phyloP scores from a whole-genome alignment of 2,329 filamentous ascomycete species.

The Plectosphaerella sp. region DNA sequence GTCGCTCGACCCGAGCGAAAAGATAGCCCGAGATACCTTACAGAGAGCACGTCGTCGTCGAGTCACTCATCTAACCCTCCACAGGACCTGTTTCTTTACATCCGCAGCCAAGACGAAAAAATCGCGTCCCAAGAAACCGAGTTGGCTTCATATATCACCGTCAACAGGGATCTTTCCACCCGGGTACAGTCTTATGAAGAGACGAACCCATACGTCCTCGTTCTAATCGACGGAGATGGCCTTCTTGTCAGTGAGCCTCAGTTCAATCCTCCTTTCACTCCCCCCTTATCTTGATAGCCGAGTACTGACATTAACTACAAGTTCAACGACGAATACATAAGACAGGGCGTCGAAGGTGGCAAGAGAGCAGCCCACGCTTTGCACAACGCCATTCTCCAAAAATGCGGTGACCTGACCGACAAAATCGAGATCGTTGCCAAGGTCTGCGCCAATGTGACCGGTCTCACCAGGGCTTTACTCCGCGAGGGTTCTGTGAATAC shows the following conservation, averaged over 20 bases:
- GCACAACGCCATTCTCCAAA: slow-evolving; percentile 39
- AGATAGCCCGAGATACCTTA: too few species aligned
- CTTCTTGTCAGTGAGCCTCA: slow-evolving; percentile 41
- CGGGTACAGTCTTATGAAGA: slow-evolving; percentile 6
- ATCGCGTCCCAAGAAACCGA: too few species aligned
- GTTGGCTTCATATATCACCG: too few species aligned
- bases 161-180: too few species aligned
- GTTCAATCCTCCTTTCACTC: not conserved
- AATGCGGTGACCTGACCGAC: slow-evolving; percentile 37
- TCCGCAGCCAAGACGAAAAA: too few species aligned
- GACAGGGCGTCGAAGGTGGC: slow-evolving; percentile 51
- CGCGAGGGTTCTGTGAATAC: slow-evolving; percentile 41
- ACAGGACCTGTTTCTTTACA: too few species aligned
- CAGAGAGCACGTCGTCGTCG: too few species aligned
- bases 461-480: slow-evolving; percentile 44
- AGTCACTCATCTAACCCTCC: too few species aligned
- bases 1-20: too few species aligned
- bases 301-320: slow-evolving; percentile 18
- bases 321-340: slow-evolving; percentile 54
- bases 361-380: slow-evolving; percentile 47
- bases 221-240: slow-evolving; percentile 60
- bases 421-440: slow-evolving; percentile 52
- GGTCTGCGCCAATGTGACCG: slow-evolving; percentile 49
- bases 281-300: not conserved
- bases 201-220: slow-evolving; percentile 54